Conservation (phyloP, 129 eudicot species). For the Artemisia tridentata region DNA sequence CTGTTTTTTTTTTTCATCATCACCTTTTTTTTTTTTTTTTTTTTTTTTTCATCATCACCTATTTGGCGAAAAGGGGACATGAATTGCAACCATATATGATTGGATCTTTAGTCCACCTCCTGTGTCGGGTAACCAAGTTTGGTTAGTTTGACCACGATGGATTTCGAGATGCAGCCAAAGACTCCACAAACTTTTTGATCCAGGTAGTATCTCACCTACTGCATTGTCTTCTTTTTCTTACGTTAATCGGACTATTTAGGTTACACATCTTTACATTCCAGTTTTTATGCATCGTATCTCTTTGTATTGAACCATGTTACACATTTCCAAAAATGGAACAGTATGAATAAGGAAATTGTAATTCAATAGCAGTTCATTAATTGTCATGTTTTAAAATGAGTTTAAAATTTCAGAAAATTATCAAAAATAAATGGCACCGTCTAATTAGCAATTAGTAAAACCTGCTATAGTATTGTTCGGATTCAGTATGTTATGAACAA, state of each 20-base stretch:
- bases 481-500: neutral
- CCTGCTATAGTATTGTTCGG: neutral
- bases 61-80: conserved; percentile 95
- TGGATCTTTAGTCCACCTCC: conserved; percentile 81
- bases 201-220: no score
- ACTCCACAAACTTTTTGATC: conserved; percentile 70
- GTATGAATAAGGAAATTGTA: neutral
- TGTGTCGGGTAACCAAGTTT: conserved; percentile 89
- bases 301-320: conserved; percentile 3
- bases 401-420: neutral
- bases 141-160: conserved; percentile 96
- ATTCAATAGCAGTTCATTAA: conserved; percentile 6
- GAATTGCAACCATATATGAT: conserved; percentile 84
- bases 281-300: no score
- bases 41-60: no score
- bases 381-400: neutral
- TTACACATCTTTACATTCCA: no score
- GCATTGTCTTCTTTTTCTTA: no score
- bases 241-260: no score
- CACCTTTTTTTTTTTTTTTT: no score
- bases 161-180: conserved; percentile 84
- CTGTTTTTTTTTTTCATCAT: no score
- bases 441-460: no score
- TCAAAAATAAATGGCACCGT: neutral
- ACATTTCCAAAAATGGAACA: neutral